Conservation (phyloP, 108 stramenopile species). For the Aurantiochytrium sp. region DNA sequence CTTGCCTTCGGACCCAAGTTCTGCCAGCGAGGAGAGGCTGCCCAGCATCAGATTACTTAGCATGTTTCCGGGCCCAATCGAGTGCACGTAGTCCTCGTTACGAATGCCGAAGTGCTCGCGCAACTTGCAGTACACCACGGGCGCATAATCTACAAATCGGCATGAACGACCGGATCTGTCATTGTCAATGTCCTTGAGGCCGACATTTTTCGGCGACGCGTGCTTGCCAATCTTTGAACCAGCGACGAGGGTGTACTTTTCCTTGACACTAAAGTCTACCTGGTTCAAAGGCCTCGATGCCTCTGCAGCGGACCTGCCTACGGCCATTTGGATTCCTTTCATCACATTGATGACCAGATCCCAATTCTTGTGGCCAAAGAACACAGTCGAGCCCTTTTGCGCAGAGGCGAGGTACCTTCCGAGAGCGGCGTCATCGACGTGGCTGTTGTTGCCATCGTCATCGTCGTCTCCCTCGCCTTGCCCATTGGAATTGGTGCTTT, state of each 20-base stretch:
- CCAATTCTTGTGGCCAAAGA: not conserved
- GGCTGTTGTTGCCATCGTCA: not conserved
- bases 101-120: slow-evolving; percentile 1
- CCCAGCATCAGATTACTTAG: slow-evolving; percentile 8
- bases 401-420: not conserved
- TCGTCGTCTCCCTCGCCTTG: not conserved
- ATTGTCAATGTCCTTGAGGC: not conserved
- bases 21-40: slow-evolving; percentile 7
- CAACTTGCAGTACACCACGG: not conserved
- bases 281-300: not conserved
- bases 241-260: slow-evolving; percentile 11
- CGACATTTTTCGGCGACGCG: not conserved
- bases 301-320: not conserved
- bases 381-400: not conserved
- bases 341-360: slow-evolving; percentile 1
- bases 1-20: slow-evolving; percentile 40
- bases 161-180: not conserved
- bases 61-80: slow-evolving; percentile 6
- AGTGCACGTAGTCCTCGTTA: slow-evolving; percentile 11
- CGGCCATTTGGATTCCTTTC: slow-evolving; percentile 15
- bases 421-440: not conserved
- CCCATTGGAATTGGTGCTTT: not conserved
- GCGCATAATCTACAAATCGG: slow-evolving; percentile 6
- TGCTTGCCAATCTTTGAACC: not conserved
- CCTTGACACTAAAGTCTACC: not conserved